These are phyloP conservation scores for Puccinia hordei DNA, from an alignment of 1,284 basidiomycete species.

Conservation along the genomic window DNA sequence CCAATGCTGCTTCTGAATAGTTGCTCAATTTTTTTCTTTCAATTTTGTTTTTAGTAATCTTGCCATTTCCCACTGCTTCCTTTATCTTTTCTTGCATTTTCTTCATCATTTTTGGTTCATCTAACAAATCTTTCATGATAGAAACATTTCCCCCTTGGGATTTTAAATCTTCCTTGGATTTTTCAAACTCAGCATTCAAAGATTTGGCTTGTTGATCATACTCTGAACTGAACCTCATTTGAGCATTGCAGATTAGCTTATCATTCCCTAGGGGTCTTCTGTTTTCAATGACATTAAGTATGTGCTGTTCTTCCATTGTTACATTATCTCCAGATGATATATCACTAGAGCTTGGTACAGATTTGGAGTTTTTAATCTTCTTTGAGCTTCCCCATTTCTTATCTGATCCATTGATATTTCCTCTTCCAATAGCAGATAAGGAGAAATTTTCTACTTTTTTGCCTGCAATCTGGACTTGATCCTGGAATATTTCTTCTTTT, in stretches of 20 bases:
- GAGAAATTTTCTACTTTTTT: too few species aligned
- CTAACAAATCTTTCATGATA: neutral
- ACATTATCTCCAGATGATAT: neutral
- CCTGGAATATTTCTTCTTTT: too few species aligned
- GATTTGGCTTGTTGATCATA: neutral
- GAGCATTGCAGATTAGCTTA: neutral
- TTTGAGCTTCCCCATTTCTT: neutral
- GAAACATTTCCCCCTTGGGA: neutral
- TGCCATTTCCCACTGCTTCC: too few species aligned
- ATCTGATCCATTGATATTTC: neutral
- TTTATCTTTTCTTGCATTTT: neutral
- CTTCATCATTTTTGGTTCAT: neutral
- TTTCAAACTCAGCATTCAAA: neutral
- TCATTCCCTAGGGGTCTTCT: neutral
- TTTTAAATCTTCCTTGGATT: neutral
- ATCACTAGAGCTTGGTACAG: neutral
- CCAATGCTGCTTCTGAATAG: neutral
- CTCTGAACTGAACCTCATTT: neutral
- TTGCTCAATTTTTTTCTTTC: too few species aligned
- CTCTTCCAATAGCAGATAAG: too few species aligned
- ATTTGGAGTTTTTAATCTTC: neutral
- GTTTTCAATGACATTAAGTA: neutral
- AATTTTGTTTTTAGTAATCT: too few species aligned
- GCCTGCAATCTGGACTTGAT: too few species aligned
- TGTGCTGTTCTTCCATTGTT: neutral